A percentile compares a stretch with the other conserved stretches of the same genome.
These are phyloP conservation scores for Didymella lethalis DNA, from an alignment of 2,329 filamentous ascomycete species.

Conservation along the genomic window DNA sequence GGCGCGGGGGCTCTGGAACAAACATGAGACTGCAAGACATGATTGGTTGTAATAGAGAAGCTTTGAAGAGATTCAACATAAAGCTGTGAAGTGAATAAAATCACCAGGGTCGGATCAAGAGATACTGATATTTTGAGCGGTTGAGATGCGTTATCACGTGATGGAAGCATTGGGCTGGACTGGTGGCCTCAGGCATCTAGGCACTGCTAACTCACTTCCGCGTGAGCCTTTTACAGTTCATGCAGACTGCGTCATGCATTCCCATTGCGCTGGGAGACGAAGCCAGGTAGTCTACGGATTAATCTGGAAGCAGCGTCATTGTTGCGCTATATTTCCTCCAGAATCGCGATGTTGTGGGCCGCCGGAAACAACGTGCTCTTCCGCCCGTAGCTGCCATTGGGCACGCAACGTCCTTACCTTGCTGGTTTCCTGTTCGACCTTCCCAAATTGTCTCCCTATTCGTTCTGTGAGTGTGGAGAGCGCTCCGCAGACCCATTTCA, in stretches of 20 bases:
- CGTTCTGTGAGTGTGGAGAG: conserved; percentile 4
- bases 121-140: not conserved
- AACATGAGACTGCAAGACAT: not conserved
- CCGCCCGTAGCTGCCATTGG: conserved; percentile 4
- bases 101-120: not conserved
- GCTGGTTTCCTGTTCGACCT: not conserved
- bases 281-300: not conserved
- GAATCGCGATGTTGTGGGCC: conserved; percentile 13
- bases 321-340: conserved; percentile 19
- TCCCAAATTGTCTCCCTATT: not conserved
- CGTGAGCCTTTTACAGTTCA: not conserved
- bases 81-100: not conserved
- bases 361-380: conserved; percentile 9
- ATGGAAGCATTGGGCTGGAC: not conserved
- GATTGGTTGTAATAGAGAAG: not conserved
- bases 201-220: not conserved
- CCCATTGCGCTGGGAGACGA: not conserved
- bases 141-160: not conserved
- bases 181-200: conserved; percentile 2
- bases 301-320: conserved; percentile 16
- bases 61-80: not conserved
- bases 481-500: conserved; percentile 7
- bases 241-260: conserved; percentile 8
- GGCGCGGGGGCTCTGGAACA: conserved; percentile 7
- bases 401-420: not conserved